Percentiles rank a stretch among this genome's conserved stretches.
phyloP scores from a whole-genome alignment of 176 grass and related monocot genomes.

The Thalia dealbata region DNA sequence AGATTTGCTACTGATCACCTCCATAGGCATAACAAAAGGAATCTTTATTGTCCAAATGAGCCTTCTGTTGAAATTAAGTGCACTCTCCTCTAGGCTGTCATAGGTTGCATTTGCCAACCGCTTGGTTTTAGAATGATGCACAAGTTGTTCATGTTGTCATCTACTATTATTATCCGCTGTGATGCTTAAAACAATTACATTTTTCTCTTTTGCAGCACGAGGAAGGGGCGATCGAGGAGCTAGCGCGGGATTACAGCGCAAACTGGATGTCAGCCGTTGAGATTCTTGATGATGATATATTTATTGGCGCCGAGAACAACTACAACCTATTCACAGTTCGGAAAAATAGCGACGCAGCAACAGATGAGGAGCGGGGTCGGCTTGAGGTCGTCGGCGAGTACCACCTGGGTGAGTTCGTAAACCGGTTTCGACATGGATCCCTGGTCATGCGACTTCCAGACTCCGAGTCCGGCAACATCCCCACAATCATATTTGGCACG shows the following conservation, averaged over 20 bases:
- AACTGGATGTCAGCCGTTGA: constrained; percentile 97
- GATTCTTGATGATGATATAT: constrained; percentile 86
- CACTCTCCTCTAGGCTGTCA: background rate
- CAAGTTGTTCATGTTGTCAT: no score
- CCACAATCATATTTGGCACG: constrained; percentile 80
- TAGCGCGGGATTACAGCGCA: constrained; percentile 73
- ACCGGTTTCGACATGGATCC: constrained; percentile 65
- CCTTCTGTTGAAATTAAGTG: background rate
- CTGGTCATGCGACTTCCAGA: constrained; percentile 74
- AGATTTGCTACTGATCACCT: background rate
- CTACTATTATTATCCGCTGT: no score
- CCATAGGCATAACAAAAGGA: background rate
- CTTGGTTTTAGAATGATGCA: no score
- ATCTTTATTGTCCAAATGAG: background rate
- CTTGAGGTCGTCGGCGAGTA: constrained; percentile 85
- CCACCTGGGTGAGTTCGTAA: constrained; percentile 89
- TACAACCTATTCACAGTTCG: constrained; percentile 76
- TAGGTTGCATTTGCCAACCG: no score
- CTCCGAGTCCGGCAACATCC: constrained; percentile 55
- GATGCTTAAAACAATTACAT: background rate
- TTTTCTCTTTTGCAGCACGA: constrained; percentile 43
- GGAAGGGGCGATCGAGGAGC: constrained; percentile 79
- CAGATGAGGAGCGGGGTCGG: constrained; percentile 70
- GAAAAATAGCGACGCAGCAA: constrained; percentile 96
- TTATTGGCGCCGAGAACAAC: constrained; percentile 83